A percentile compares a stretch with the other conserved stretches of the same genome.
Evolutionary conservation across 2,329 filamentous ascomycete genomes (phyloP).

Genomic region (Ascochyta rabiei): DNA sequence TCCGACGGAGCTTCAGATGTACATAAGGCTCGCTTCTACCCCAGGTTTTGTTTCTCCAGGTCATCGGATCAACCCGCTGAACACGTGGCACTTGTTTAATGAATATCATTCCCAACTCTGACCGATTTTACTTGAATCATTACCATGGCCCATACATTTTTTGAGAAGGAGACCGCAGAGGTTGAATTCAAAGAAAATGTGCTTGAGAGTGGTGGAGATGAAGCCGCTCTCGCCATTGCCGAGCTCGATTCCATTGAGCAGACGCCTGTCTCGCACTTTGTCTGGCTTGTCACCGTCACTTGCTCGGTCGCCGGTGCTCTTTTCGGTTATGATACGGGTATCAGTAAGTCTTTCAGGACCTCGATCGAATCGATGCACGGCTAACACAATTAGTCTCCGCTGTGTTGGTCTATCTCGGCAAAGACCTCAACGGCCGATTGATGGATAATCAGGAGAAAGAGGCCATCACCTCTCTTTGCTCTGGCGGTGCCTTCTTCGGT

Average conservation of each 20-base stretch:
- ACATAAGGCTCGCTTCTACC: conserved; percentile 2
- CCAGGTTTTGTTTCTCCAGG: conserved; percentile 7
- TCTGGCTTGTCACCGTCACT: conserved; percentile 9
- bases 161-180: background rate
- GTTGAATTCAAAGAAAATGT: conserved; percentile 2
- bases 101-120: background rate
- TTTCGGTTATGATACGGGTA: conserved; percentile 48
- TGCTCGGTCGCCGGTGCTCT: conserved; percentile 39
- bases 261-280: conserved; percentile 6
- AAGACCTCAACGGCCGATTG: conserved; percentile 47
- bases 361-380: too few relatives aligned
- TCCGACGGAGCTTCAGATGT: background rate
- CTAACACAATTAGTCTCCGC: conserved; percentile 53
- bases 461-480: conserved; percentile 59
- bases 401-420: conserved; percentile 51
- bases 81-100: background rate
- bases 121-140: background rate
- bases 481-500: conserved; percentile 56
- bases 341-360: background rate
- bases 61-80: background rate
- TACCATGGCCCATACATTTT: background rate
- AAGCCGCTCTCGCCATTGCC: conserved; percentile 4
- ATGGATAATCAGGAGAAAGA: conserved; percentile 56
- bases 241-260: conserved; percentile 13
- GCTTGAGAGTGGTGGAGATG: background rate